A percentile compares a stretch with the other conserved stretches of the same genome.
Evolutionary conservation across 1,284 basidiomycete species (phyloP).

Genomic region (Rhodotorula sp.): DNA sequence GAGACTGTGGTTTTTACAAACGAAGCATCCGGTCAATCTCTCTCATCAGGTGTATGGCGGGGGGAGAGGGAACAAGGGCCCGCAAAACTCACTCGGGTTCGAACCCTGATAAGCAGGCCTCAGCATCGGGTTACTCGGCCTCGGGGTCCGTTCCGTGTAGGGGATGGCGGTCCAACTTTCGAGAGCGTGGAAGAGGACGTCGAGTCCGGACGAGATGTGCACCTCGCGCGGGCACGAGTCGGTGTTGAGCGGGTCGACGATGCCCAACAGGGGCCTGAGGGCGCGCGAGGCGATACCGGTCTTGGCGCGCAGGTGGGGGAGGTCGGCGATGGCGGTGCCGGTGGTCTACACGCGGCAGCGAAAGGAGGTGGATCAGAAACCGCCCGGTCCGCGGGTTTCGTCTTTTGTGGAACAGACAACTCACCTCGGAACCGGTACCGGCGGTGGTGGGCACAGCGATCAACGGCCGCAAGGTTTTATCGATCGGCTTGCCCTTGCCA

Average conservation of each 20-base stretch:
- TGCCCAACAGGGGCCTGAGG: slow-evolving; percentile 83
- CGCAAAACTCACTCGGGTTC: slow-evolving; percentile 62
- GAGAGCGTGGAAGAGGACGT: slow-evolving; percentile 59
- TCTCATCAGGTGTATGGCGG: no score
- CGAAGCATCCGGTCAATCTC: no score
- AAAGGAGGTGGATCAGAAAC: background rate
- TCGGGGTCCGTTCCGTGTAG: slow-evolving; percentile 78
- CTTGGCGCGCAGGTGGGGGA: slow-evolving; percentile 83
- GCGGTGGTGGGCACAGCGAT: slow-evolving; percentile 95
- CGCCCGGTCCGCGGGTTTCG: no score
- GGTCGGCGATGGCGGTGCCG: slow-evolving; percentile 94
- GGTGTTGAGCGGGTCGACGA: slow-evolving; percentile 80
- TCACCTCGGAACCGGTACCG: slow-evolving; percentile 77
- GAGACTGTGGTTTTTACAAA: slow-evolving; percentile 48
- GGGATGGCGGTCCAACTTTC: slow-evolving; percentile 87
- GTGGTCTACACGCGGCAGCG: slow-evolving; percentile 72
- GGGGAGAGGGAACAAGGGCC: no score
- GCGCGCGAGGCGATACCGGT: slow-evolving; percentile 88
- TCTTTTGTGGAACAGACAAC: no score
- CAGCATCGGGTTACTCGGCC: slow-evolving; percentile 83
- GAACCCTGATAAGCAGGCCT: slow-evolving; percentile 91
- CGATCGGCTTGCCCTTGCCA: slow-evolving; percentile 74
- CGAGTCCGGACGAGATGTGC: slow-evolving; percentile 86
- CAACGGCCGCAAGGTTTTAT: slow-evolving; percentile 71
- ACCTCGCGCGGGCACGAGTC: slow-evolving; percentile 79